Conservation (phyloP, 1,284 basidiomycete species). For the Ustilago loliicola region DNA sequence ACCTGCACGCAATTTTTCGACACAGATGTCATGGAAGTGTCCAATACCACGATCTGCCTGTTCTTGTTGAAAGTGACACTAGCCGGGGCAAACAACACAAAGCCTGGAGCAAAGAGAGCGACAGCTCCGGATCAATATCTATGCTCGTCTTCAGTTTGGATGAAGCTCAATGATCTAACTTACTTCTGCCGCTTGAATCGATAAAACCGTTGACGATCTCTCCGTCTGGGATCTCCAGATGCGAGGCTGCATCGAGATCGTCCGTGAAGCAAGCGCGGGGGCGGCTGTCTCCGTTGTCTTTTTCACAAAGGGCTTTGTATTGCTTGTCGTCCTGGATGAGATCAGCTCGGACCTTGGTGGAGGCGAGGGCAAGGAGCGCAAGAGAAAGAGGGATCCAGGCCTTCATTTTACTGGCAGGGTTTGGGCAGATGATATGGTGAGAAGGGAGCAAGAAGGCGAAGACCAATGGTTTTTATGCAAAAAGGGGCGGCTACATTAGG, state of each 20-base stretch:
- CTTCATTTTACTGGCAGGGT: neutral
- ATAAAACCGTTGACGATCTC: neutral
- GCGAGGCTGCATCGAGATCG: neutral
- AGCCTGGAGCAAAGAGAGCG: neutral
- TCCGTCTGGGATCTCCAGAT: neutral
- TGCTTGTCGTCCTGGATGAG: constrained; percentile 3
- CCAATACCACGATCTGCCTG: neutral
- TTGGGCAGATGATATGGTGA: neutral
- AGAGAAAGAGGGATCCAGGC: neutral
- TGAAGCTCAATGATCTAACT: neutral
- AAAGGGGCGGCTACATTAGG: too few species aligned
- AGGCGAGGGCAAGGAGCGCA: neutral
- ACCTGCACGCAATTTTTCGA: neutral
- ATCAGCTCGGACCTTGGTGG: neutral
- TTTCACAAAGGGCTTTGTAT: neutral
- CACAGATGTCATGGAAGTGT: neutral
- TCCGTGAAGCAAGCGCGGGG: constrained; percentile 7
- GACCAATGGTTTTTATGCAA: neutral
- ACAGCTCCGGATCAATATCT: neutral
- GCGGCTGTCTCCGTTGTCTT: neutral
- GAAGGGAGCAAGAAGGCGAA: neutral
- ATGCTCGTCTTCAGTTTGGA: neutral
- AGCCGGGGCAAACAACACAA: neutral
- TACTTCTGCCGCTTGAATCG: constrained; percentile 5
- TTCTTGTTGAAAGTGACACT: neutral